Conservation (phyloP, 176 grass and related monocot species). For the Avena sativa region DNA sequence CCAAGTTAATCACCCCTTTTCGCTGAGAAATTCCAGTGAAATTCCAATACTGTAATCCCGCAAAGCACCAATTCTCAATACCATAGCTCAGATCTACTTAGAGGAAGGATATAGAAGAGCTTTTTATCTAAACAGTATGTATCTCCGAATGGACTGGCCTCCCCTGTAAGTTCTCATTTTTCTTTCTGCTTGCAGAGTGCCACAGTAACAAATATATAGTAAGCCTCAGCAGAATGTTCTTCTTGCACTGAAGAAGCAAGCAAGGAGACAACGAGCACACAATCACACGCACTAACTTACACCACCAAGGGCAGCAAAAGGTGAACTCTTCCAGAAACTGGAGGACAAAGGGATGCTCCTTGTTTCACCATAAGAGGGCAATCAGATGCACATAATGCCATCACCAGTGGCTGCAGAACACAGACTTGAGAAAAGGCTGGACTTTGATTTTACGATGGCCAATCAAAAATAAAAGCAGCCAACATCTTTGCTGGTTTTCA, state of each 20-base stretch:
- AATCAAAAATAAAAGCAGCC: constrained; percentile 55
- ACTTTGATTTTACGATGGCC: neutral
- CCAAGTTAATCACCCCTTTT: neutral
- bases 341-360: constrained; percentile 14
- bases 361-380: constrained; percentile 9
- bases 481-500: constrained; percentile 42
- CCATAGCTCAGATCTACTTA: no score
- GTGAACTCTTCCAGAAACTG: constrained; percentile 26
- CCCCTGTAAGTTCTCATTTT: neutral
- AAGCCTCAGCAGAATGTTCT: neutral
- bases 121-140: constrained; percentile 1
- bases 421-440: neutral
- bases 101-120: neutral
- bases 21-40: neutral
- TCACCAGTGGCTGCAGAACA: constrained; percentile 4
- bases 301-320: constrained; percentile 14
- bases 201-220: neutral
- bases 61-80: neutral
- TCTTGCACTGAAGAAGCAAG: neutral
- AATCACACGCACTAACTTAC: neutral
- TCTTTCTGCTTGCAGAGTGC: constrained; percentile 20
- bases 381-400: neutral
- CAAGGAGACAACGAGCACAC: constrained; percentile 4
- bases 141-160: neutral
- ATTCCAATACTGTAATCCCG: neutral